Base-by-base conservation (phyloP, 1,139 yeast species). In the Taphrina pruni region DNA sequence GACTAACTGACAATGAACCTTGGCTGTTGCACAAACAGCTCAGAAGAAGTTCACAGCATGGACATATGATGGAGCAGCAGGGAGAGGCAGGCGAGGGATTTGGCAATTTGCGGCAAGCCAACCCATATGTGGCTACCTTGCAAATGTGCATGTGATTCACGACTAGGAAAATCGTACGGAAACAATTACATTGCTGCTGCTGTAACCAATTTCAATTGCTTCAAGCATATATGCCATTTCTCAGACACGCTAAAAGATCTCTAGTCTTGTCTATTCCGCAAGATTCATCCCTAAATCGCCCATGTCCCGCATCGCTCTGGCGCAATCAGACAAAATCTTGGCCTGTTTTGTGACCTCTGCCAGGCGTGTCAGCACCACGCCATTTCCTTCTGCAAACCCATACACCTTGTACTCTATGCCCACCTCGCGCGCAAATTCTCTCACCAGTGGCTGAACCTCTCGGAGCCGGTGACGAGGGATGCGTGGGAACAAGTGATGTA, bases 401-500 rank as follows among this genome's bases (percentile, higher is more conserved):
- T 91, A 92, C 66, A 91, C 90, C 2, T 92, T 87, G 76, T 92
- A 91, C 72, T 85, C 86, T 67, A 92, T 81, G 0, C 96, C 97
- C n/a, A 88, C 89, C 39, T 85, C 85, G 61, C 86, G 80, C 78
- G 97, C 90, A 75, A 90, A 91, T 51, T 86, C 85, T 69, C 88
- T 82, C 45, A 92, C 94, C 68, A 81, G 81, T 0, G 88, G 86
- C 76, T 92, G 97, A 0, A 87, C 91, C 50, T 81, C 80, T 72
- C 97, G 83, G 74, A 91, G 84, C 75, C 91, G 90, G 78, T 91
- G 97, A 71, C 97, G 84, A 20, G 97, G 97, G 76, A 91, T 78
- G 70, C 97, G 82, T 20, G 97, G 97, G 78, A 91, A 91, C 73
- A 91, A 81, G 77, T 91, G 97, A 77, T 91, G 97, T 66, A 91